A percentile compares a stretch with the other conserved stretches of the same genome.
These are phyloP conservation scores for Climacium dendroides DNA, from an alignment of 225 moss, liverwort and hornwort species.

Conservation along the genomic window DNA sequence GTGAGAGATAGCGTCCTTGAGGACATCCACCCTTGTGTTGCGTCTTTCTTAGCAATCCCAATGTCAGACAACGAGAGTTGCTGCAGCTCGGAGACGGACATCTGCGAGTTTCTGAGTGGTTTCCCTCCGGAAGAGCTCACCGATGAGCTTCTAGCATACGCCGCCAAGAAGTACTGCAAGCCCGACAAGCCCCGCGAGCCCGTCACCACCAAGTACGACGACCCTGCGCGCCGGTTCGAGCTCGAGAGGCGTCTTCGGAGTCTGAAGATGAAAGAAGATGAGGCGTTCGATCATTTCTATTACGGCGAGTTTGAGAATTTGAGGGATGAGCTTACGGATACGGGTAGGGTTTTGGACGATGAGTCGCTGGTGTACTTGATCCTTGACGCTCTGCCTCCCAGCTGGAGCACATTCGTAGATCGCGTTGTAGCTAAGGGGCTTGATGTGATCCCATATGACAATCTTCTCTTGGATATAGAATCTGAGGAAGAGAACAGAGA, in stretches of 20 bases:
- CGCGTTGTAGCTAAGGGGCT: neutral
- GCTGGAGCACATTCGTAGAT: neutral
- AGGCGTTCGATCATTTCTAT: neutral
- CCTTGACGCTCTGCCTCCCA: neutral
- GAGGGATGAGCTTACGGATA: neutral
- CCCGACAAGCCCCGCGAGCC: neutral
- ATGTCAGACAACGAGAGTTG: neutral
- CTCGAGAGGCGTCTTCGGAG: neutral
- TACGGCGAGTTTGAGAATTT: neutral
- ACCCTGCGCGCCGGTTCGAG: neutral
- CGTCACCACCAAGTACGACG: neutral
- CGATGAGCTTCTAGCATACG: neutral
- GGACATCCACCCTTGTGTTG: neutral
- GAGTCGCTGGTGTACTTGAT: neutral
- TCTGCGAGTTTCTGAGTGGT: neutral
- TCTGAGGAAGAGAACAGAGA: neutral
- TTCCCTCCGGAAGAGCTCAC: neutral
- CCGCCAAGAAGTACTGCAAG: neutral
- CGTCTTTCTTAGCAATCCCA: neutral
- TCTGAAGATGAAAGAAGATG: neutral
- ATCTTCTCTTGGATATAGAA: neutral
- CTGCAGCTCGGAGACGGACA: neutral
- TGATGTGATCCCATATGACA: neutral
- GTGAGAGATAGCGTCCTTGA: neutral
- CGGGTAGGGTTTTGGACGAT: neutral